These are phyloP conservation scores for Cylindrodendrum hubeiense DNA, from an alignment of 2,329 filamentous ascomycete genomes.

Conservation along the genomic window DNA sequence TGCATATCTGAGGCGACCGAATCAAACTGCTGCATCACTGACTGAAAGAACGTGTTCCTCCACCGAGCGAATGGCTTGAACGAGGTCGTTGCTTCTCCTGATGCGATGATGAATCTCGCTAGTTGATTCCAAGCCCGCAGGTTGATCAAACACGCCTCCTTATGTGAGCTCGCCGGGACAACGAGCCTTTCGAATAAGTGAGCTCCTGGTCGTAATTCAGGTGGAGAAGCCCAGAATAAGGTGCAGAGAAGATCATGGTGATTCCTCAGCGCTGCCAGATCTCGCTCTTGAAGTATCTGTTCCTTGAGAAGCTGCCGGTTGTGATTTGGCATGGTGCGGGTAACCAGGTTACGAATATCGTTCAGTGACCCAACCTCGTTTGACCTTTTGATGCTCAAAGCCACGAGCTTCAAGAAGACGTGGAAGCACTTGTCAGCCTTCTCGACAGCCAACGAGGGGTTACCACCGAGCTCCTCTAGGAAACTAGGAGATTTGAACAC, in stretches of 20 bases:
- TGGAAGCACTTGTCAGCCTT: constrained; percentile 74
- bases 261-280: constrained; percentile 74
- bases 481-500: constrained; percentile 72
- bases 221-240: constrained; percentile 73
- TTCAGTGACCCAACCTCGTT: constrained; percentile 62
- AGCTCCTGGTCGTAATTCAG: constrained; percentile 64
- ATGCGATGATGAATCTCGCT: constrained; percentile 68
- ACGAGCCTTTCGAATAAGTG: constrained; percentile 71
- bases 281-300: constrained; percentile 68
- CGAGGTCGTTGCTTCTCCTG: constrained; percentile 58
- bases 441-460: constrained; percentile 62
- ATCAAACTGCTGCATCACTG: constrained; percentile 69
- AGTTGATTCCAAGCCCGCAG: constrained; percentile 73
- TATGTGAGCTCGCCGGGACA: constrained; percentile 70
- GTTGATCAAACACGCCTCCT: constrained; percentile 74
- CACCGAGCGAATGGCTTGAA: constrained; percentile 61
- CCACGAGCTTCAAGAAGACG: constrained; percentile 75
- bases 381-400: constrained; percentile 66
- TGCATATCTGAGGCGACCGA: constrained; percentile 68
- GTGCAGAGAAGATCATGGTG: constrained; percentile 77
- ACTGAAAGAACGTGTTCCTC: constrained; percentile 69
- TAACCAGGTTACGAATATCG: constrained; percentile 71
- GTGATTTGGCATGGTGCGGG: constrained; percentile 74
- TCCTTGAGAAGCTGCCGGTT: constrained; percentile 74
- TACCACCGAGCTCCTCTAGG: constrained; percentile 64